Conservation (phyloP, 176 grass and related monocot genomes). For the Otatea glauca region DNA sequence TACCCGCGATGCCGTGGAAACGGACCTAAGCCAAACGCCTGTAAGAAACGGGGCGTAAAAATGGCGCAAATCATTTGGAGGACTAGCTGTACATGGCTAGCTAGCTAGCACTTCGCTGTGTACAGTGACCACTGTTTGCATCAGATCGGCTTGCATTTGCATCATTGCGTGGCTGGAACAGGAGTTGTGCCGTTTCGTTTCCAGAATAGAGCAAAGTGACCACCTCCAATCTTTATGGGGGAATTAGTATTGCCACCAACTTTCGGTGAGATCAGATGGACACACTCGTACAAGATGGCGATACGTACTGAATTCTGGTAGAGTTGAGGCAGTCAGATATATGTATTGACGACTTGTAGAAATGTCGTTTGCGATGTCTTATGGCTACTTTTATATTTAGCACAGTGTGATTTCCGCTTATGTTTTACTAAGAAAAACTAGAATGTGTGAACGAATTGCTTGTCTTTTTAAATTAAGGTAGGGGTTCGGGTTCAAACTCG, state of each 20-base stretch:
- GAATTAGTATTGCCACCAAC: not conserved
- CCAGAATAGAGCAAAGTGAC: not conserved
- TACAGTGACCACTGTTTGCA: not conserved
- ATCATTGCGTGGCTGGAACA: not conserved
- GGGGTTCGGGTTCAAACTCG: no score
- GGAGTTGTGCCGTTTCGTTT: not conserved
- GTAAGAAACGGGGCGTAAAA: not conserved
- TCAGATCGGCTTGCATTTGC: not conserved
- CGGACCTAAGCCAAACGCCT: not conserved
- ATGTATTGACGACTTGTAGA: no score
- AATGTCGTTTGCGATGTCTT: no score
- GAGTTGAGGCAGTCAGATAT: no score
- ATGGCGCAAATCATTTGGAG: not conserved
- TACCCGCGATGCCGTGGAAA: not conserved
- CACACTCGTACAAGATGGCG: no score
- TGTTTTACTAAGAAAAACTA: no score
- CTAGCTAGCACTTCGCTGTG: not conserved
- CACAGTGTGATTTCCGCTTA: no score
- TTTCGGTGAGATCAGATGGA: not conserved
- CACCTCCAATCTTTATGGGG: not conserved
- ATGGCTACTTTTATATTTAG: no score
- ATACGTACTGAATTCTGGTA: no score
- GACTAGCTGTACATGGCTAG: not conserved
- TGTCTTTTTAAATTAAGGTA: no score
- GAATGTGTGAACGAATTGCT: not conserved